Evolutionary conservation across 2,329 filamentous ascomycete species (phyloP).

Genomic region (Zelopaecilomyces penicillatus): DNA sequence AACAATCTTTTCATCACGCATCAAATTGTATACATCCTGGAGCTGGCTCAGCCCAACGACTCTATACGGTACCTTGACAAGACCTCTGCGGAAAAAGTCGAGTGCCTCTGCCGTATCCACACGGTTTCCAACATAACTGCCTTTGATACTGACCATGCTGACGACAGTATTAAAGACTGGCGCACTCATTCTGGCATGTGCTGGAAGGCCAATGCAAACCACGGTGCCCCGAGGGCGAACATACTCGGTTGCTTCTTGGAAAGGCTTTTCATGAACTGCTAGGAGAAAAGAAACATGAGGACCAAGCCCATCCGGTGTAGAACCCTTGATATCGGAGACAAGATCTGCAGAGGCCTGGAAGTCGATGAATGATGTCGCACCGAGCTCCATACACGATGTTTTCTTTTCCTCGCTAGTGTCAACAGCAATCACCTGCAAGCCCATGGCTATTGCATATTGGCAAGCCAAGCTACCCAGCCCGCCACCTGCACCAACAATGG

Average conservation of each 20-base stretch:
- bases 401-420: not conserved
- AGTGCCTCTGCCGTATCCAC: slow-evolving; percentile 77
- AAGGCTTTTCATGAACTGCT: slow-evolving; percentile 77
- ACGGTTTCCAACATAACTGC: slow-evolving; percentile 83
- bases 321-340: slow-evolving; percentile 69
- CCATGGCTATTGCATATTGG: slow-evolving; percentile 1
- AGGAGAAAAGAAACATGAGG: slow-evolving; percentile 79
- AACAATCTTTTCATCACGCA: slow-evolving; percentile 57
- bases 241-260: slow-evolving; percentile 83
- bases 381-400: slow-evolving; percentile 60
- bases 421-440: not conserved
- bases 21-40: slow-evolving; percentile 64
- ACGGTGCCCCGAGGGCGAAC: slow-evolving; percentile 71
- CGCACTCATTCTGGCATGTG: slow-evolving; percentile 68
- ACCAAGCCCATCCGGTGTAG: slow-evolving; percentile 66
- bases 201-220: slow-evolving; percentile 77
- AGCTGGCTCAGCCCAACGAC: slow-evolving; percentile 68
- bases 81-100: slow-evolving; percentile 72
- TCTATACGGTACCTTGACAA: slow-evolving; percentile 81
- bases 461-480: not conserved
- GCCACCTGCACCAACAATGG: not conserved
- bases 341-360: slow-evolving; percentile 66
- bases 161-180: slow-evolving; percentile 81
- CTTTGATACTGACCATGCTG: slow-evolving; percentile 80
- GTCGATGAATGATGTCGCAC: slow-evolving; percentile 66